Evolutionary conservation across 2,329 filamentous ascomycete genomes (phyloP).

Genomic region (Rhexocercosporidium sp.): DNA sequence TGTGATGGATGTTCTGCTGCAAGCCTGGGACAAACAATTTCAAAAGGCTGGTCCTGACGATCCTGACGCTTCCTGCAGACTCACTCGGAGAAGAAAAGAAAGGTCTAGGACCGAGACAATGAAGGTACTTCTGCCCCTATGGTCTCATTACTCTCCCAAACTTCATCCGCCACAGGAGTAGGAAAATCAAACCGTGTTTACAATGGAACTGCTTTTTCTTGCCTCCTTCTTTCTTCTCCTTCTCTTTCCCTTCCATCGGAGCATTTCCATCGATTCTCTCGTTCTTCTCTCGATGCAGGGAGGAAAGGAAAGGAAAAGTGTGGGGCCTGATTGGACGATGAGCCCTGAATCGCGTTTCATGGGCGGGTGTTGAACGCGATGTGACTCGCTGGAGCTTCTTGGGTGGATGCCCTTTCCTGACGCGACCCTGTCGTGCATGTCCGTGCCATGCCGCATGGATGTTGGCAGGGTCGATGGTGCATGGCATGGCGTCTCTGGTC

Average conservation of each 20-base stretch:
- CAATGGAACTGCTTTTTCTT: conserved; percentile 17
- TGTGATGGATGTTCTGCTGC: too few species aligned
- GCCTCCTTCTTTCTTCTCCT: not conserved
- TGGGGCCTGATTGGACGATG: conserved; percentile 30
- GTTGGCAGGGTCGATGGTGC: too few species aligned
- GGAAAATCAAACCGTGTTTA: conserved; percentile 14
- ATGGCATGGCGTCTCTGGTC: too few species aligned
- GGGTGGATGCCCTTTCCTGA: conserved; percentile 31
- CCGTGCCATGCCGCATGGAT: conserved; percentile 23
- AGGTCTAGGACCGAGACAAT: conserved; percentile 11
- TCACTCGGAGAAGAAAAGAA: not conserved
- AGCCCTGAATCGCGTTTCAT: conserved; percentile 30
- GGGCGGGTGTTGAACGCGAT: not conserved
- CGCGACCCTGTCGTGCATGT: conserved; percentile 30
- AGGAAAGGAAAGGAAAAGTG: too few species aligned
- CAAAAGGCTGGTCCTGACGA: conserved; percentile 15
- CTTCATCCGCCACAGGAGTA: conserved; percentile 12
- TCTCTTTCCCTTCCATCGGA: not conserved
- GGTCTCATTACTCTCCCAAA: too few species aligned
- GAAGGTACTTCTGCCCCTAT: conserved; percentile 1
- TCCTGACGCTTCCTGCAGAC: conserved; percentile 9
- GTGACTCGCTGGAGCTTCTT: conserved; percentile 25
- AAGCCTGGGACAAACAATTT: conserved; percentile 15
- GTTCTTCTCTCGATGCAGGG: not conserved
- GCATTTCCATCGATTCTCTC: not conserved